phyloP scores from a whole-genome alignment of 148 eudicot species.

The Bassia scoparia region DNA sequence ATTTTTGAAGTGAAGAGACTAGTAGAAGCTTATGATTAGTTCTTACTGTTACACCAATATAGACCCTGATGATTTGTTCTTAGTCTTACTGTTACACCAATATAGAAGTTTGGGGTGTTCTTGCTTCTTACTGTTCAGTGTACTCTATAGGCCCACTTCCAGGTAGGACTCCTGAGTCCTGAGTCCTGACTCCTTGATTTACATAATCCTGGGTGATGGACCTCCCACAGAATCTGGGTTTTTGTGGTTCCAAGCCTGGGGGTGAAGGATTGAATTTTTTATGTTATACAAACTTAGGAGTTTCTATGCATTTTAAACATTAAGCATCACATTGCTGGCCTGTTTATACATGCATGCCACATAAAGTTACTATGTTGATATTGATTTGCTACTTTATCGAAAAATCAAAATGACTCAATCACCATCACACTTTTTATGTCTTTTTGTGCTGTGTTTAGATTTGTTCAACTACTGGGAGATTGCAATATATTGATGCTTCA shows the following conservation, averaged over 20 bases:
- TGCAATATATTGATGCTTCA: constrained; percentile 74
- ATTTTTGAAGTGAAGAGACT: neutral
- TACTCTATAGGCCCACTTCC: neutral
- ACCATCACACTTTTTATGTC: constrained; percentile 6
- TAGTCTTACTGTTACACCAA: neutral
- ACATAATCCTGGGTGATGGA: neutral
- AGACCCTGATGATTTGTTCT: neutral
- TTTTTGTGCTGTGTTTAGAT: constrained; percentile 39
- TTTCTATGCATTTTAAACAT: neutral
- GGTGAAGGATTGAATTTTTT: neutral
- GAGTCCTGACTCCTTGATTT: no score
- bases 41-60: neutral
- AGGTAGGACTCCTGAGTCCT: no score
- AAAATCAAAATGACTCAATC: neutral
- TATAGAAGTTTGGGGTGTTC: neutral
- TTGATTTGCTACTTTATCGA: neutral
- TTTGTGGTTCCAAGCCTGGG: neutral
- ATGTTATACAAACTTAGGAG: no score
- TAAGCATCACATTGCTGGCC: neutral
- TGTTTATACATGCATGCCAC: constrained; percentile 1
- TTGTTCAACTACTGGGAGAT: constrained; percentile 61
- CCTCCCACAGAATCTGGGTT: neutral
- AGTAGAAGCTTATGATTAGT: neutral
- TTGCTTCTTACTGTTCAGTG: neutral
- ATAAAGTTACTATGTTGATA: neutral